Percentiles rank a stretch among this genome's conserved stretches.
Conservation (phyloP, 2,329 filamentous ascomycete species). For the Hortaea werneckii region DNA sequence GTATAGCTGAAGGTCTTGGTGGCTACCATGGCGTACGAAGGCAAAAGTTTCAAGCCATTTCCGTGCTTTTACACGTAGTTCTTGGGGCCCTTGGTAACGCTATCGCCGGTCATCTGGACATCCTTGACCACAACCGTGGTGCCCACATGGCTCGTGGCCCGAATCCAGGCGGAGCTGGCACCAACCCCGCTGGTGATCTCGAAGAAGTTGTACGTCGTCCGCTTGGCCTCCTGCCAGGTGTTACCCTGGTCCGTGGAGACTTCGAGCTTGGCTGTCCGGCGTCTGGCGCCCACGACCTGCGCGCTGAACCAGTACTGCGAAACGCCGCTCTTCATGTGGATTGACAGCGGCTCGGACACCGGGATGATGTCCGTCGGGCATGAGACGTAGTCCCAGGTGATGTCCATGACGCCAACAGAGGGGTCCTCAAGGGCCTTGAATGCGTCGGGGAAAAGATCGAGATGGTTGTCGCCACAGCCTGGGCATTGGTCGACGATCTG, state of each 20-base stretch:
- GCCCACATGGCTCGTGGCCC: conserved; percentile 9
- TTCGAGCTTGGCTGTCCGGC: conserved; percentile 46
- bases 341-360: conserved; percentile 38
- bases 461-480: conserved; percentile 42
- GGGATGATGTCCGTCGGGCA: conserved; percentile 29
- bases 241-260: conserved; percentile 51
- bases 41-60: too few relatives aligned
- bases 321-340: conserved; percentile 46
- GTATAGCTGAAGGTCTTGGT: too few relatives aligned
- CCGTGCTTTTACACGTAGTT: conserved; percentile 9
- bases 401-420: conserved; percentile 38
- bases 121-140: conserved; percentile 12
- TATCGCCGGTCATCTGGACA: conserved; percentile 10
- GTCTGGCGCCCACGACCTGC: conserved; percentile 51
- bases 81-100: conserved; percentile 7
- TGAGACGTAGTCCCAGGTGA: conserved; percentile 40
- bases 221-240: conserved; percentile 48
- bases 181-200: conserved; percentile 10
- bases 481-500: conserved; percentile 50
- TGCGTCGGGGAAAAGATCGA: conserved; percentile 46
- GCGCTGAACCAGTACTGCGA: conserved; percentile 48
- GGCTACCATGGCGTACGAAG: too few relatives aligned
- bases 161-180: conserved; percentile 9
- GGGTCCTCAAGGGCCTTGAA: conserved; percentile 39
- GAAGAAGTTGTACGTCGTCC: conserved; percentile 33